Base-by-base conservation (phyloP, 2,329 filamentous ascomycete genomes). In the Daldinia sp. region DNA sequence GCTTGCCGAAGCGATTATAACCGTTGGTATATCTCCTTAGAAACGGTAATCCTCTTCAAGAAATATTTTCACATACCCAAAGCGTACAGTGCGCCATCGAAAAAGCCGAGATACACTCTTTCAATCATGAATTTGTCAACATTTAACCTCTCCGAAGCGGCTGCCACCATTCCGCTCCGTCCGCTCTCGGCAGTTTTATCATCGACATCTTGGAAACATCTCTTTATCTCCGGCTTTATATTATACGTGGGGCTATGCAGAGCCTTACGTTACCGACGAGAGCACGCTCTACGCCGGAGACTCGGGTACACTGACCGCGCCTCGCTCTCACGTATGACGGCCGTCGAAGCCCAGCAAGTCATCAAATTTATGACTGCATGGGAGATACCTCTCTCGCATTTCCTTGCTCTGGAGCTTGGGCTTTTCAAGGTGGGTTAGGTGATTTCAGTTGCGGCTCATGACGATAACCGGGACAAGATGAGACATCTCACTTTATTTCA, bases 341-440 rank as follows among this genome's bases (percentile, higher is more conserved):
- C 63, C 34, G 67, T 70, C 21, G 69, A 76, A 49, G 74, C 74
- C 7, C 74, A 76, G 62, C 49, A 68, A 30, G 71, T 76, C 41
- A 70, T 76, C 49, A 53, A 63, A 2, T 70, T 70, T 21, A 43
- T 75, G 1, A 39, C 53, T 4, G 15, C 34, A 7, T 71, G 68
- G 51, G 74, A 76, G 58, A 70, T 75, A 11, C 74, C 74, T 1
- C 60, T 65, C n/a, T 66, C 72, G 13, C 64, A 70, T 15, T 56
- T 68, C 15, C n/a, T 70, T 48, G 55, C 68, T 13, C 50, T 75
- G 56, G 61, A 76, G 49, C 75, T 76, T 60, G 74, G 68, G 1
- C 37, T 76, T 7, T 76, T 76, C 59, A 76, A 75, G 71, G 74
- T 76, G 37, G n/a, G 35, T 49, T 52, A 25, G 13, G 21, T 27